These are phyloP conservation scores for Boletus sensibilis DNA, from an alignment of 768 basidiomycete species.

Conservation along the genomic window DNA sequence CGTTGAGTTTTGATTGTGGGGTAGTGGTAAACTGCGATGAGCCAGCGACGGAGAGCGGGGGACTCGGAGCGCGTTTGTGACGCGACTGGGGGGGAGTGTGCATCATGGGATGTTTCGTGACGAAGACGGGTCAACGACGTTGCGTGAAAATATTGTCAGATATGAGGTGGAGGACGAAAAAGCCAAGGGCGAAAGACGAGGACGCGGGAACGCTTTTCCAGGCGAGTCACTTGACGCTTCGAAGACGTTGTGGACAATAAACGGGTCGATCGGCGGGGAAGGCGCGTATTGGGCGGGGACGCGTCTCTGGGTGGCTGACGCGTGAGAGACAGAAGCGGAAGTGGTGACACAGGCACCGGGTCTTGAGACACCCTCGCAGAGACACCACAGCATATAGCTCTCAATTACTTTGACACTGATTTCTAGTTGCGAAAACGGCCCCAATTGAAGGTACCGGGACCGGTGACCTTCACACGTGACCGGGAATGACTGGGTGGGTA, in stretches of 20 bases:
- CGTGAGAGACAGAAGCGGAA: slow-evolving; percentile 10
- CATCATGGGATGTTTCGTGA: slow-evolving; percentile 2
- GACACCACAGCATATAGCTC: too few relatives aligned
- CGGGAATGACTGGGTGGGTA: slow-evolving; percentile 26
- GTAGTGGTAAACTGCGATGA: slow-evolving; percentile 48
- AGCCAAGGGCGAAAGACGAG: background rate
- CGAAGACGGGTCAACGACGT: background rate
- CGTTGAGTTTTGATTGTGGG: slow-evolving; percentile 52
- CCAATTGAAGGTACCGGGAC: too few relatives aligned
- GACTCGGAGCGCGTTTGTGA: slow-evolving; percentile 32
- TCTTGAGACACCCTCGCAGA: too few relatives aligned
- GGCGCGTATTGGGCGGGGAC: slow-evolving; percentile 16
- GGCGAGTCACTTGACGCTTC: background rate
- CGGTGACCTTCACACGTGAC: too few relatives aligned
- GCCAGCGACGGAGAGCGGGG: slow-evolving; percentile 30
- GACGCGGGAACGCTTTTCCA: too few relatives aligned
- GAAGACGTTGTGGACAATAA: slow-evolving; percentile 14
- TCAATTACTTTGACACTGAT: too few relatives aligned
- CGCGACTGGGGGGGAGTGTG: slow-evolving; percentile 25
- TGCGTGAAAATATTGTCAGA: too few relatives aligned
- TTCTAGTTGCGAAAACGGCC: too few relatives aligned
- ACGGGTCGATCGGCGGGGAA: slow-evolving; percentile 6
- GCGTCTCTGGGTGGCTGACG: slow-evolving; percentile 15
- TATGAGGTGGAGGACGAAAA: background rate
- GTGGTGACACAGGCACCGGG: too few relatives aligned